These are phyloP conservation scores for Artemisia tridentata DNA, from an alignment of 129 eudicot species.

Conservation along the genomic window DNA sequence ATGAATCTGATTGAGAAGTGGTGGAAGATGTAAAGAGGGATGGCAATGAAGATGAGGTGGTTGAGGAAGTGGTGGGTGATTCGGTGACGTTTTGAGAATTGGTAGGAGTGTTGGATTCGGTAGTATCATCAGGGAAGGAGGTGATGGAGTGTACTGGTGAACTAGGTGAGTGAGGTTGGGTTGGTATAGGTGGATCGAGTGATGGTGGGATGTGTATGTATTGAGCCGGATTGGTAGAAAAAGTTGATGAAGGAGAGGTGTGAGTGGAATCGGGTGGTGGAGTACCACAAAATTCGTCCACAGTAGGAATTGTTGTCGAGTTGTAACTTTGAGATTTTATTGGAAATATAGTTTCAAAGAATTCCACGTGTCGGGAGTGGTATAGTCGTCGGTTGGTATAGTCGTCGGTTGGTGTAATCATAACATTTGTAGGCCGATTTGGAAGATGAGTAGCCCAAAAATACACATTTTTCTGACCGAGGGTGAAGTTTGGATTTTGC, in stretches of 20 bases:
- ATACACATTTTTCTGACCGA: slow-evolving; percentile 13
- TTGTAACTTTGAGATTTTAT: not conserved
- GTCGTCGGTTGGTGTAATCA: slow-evolving; percentile 7
- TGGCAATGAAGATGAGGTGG: slow-evolving; percentile 5
- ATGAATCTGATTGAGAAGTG: not conserved
- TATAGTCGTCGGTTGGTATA: no score
- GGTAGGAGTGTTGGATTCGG: not conserved
- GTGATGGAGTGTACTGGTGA: slow-evolving; percentile 4
- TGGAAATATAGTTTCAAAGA: slow-evolving; percentile 21
- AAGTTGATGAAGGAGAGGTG: not conserved
- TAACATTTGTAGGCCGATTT: slow-evolving; percentile 29
- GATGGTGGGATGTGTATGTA: slow-evolving; percentile 8
- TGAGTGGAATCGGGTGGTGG: not conserved
- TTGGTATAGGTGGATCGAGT: slow-evolving; percentile 3
- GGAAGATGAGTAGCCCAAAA: slow-evolving; percentile 26
- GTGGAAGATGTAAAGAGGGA: not conserved
- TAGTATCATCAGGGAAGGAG: slow-evolving; percentile 4
- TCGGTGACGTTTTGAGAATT: not conserved
- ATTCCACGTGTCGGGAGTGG: slow-evolving; percentile 39
- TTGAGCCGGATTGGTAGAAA: not conserved
- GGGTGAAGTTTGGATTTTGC: no score
- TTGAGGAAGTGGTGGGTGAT: slow-evolving; percentile 1
- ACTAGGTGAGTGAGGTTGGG: slow-evolving; percentile 5
- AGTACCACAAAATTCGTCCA: not conserved
- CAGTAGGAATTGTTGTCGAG: not conserved